phyloP scores from a whole-genome alignment of 768 basidiomycete species.

The Rhodotorula graminis region DNA sequence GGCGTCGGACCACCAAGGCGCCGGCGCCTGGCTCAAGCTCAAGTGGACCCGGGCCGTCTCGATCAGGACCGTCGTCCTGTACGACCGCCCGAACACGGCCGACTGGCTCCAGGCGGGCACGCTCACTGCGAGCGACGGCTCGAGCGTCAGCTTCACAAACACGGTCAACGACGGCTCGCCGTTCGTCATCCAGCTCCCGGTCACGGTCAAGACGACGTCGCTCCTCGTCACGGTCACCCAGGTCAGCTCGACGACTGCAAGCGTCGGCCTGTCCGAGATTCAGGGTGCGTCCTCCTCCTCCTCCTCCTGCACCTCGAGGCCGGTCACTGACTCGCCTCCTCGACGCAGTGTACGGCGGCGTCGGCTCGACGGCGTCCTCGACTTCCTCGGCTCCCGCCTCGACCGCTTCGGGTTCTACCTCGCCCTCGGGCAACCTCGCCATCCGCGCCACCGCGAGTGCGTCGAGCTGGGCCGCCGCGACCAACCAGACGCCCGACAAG shows the following conservation, averaged over 20 bases:
- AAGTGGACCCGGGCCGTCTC: neutral
- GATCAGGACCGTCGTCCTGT: neutral
- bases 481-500: neutral
- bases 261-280: conserved; percentile 23
- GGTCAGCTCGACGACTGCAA: neutral
- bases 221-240: conserved; percentile 4
- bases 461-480: neutral
- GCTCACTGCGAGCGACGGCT: conserved; percentile 14
- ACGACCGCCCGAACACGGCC: conserved; percentile 22
- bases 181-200: neutral
- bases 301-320: neutral
- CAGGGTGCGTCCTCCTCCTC: neutral
- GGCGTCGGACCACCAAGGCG: neutral
- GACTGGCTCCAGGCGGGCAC: conserved; percentile 14
- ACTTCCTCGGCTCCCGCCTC: neutral
- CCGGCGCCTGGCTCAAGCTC: conserved; percentile 9
- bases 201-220: too few relatives aligned
- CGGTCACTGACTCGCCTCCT: neutral
- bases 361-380: neutral
- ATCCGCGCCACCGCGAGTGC: neutral
- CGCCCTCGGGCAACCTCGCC: conserved; percentile 14
- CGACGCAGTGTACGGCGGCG: neutral
- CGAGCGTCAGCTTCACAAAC: neutral
- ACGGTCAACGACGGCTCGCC: conserved; percentile 22
- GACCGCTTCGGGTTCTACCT: neutral